Percentiles rank a stretch among this genome's conserved stretches.
Evolutionary conservation across 2,329 filamentous ascomycete genomes (phyloP).

Genomic region (Aspergillus jensenii): DNA sequence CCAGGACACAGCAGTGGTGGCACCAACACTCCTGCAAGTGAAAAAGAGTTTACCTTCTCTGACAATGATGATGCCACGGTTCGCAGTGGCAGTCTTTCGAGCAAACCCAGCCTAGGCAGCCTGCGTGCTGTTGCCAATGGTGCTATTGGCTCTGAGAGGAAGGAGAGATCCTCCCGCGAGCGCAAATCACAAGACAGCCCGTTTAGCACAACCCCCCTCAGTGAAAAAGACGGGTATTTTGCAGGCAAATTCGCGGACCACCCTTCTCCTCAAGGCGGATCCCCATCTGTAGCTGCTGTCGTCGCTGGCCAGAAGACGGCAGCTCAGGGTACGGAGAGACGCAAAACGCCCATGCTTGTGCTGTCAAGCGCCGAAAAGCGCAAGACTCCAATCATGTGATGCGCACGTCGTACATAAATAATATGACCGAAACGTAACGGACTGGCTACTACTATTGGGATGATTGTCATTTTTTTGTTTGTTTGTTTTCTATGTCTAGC

Average conservation of each 20-base stretch:
- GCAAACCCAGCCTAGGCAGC: conserved; percentile 71
- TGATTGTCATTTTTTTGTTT: conserved; percentile 20
- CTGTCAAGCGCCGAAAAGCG: conserved; percentile 89
- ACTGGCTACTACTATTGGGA: conserved; percentile 23
- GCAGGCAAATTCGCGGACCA: conserved; percentile 55
- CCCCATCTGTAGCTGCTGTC: conserved; percentile 41
- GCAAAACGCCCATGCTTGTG: conserved; percentile 82
- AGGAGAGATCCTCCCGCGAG: conserved; percentile 64
- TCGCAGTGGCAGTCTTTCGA: conserved; percentile 78
- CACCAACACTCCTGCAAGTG: conserved; percentile 86
- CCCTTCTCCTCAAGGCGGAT: conserved; percentile 29
- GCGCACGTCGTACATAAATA: conserved; percentile 29
- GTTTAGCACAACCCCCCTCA: conserved; percentile 63
- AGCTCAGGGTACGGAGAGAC: conserved; percentile 59
- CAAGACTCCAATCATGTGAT: conserved; percentile 67
- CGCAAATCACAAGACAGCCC: conserved; percentile 53
- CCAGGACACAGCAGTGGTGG: conserved; percentile 64
- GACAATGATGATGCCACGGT: conserved; percentile 73
- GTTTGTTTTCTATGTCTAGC: conserved; percentile 1
- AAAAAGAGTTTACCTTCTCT: conserved; percentile 69
- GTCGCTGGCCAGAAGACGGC: conserved; percentile 56
- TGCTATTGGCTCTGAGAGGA: conserved; percentile 84
- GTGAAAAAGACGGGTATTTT: conserved; percentile 56
- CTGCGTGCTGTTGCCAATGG: conserved; percentile 76
- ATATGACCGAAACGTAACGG: conserved; percentile 36